Base-by-base conservation (phyloP, 1,139 yeast species). In the Debaryomyces psychrophilus region DNA sequence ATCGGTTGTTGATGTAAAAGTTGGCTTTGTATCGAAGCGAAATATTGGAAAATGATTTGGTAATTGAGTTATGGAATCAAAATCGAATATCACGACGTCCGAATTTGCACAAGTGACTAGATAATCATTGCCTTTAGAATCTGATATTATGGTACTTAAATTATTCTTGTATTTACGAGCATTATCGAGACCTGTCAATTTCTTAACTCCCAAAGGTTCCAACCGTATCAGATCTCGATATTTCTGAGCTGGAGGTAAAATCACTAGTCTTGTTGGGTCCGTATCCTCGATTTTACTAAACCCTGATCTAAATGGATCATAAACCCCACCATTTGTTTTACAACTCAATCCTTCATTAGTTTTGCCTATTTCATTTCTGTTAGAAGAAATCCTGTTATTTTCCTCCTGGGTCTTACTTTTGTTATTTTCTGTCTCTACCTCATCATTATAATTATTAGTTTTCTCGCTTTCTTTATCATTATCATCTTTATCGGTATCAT, bases 11-110 rank as follows among this genome's bases (percentile, higher is more conserved):
- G 73, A 58, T 0, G 81, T 76, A 41, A 59, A 54, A 3, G 52
- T 44, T 0, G 82, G 82, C 29, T 65, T 60, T 0, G 77, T 69
- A 44, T 75, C 79, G 48, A 77, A 69, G 15, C 58, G 54, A 8
- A 74, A 52, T 1, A 58, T 46, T 3, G 73, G 68, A 4, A 43
- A 43, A 0, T 51, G 36, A 2, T 46, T 27, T 0, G 78, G 77
- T 11, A 64, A 38, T 15, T 60, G 60, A 2, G 58, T 53, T 0
- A 59, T 31, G 1, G 51, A 47, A 44, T 65, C 63, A 50, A 71
- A 69, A 8, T 55, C 60, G 51, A 57, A 70, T 4, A 73, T 40
- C 2, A 60, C 31, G 9, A 75, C 47, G 31, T 65, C 67, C 1
- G 77, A 67, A 48, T 61, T 61, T n/a, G 61, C 53, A 5, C 66